Evolutionary conservation across 345 rosid genomes (phyloP), one percentile per base, ranked within the genome.

Genomic region (Euphorbia pulcherrima): DNA sequence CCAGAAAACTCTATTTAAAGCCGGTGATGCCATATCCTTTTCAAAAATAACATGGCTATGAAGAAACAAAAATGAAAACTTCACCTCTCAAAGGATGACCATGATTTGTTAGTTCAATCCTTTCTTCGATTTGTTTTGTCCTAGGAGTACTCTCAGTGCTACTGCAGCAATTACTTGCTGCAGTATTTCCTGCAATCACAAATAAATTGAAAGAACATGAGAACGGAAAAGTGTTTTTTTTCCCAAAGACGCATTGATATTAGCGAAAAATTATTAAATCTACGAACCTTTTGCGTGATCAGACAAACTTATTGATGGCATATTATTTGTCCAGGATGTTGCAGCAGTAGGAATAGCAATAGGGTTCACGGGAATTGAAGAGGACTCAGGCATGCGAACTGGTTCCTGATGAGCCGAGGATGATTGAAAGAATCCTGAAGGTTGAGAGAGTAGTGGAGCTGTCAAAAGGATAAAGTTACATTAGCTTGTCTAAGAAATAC

Each of bases 291-390:
- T 80, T 53, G 74, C 72, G 63, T 69, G 84, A 16, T 64, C 44
- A 27, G 87, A 48, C 7, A 60, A 61, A 70, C 62, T 70, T 53
- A 76, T 71, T 51, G 83, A 69, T 18, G 85, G 77, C 61, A 54
- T 59, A 71, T 78, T 69, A 52, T 53, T 72, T 68, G 72, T 76
- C 88, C 90, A 81, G 58, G 90, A 84, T 80, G 92, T 78, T 72
- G 69, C 67, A 74, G 85, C 60, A n/a, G 72, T 74, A 75, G 72
- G 74, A 74, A 51, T 41, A 8, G 79, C 52, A 52, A 74, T 46
- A 23, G 87, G 81, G 81, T 74, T 81, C 40, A 77, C 76, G 29
- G 68, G 76, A 62, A 68, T 68, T 13, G 89, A 65, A 66, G 81
- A 74, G 26, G 92, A 71, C 53, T 85, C 91, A 69, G 84, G 76